Percentiles rank a stretch among this genome's conserved stretches.
Conservation (phyloP, 768 basidiomycete genomes). For the Piloderma croceum region DNA sequence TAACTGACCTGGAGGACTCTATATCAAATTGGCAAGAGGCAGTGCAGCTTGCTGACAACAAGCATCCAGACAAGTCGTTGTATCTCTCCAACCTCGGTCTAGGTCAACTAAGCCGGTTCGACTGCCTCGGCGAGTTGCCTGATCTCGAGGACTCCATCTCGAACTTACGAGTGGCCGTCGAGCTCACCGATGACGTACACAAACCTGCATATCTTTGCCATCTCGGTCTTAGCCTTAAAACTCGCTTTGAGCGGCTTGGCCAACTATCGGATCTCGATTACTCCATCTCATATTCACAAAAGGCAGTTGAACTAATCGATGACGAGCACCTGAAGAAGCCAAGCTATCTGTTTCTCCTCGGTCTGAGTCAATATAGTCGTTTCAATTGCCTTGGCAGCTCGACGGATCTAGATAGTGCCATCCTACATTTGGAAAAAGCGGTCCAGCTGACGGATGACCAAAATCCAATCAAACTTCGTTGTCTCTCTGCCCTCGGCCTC, state of each 20-base stretch:
- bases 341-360: slow-evolving; percentile 6
- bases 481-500: slow-evolving; percentile 16
- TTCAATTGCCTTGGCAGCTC: slow-evolving; percentile 21
- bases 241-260: slow-evolving; percentile 19
- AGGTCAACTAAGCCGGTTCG: slow-evolving; percentile 18
- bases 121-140: slow-evolving; percentile 13
- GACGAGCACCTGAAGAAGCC: slow-evolving; percentile 6
- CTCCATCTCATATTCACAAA: slow-evolving; percentile 11
- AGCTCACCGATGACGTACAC: slow-evolving; percentile 12
- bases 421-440: slow-evolving; percentile 7
- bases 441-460: slow-evolving; percentile 6
- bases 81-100: slow-evolving; percentile 16
- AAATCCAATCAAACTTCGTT: background rate
- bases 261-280: slow-evolving; percentile 20
- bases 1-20: slow-evolving; percentile 19
- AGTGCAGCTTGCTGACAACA: slow-evolving; percentile 5
- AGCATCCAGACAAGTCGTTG: slow-evolving; percentile 1
- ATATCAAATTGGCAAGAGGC: slow-evolving; percentile 8
- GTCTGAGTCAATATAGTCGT: slow-evolving; percentile 7
- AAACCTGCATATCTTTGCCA: slow-evolving; percentile 11
- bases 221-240: slow-evolving; percentile 16
- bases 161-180: slow-evolving; percentile 8
- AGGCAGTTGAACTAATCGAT: slow-evolving; percentile 16
- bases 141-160: slow-evolving; percentile 22
- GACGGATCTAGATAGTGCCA: slow-evolving; percentile 20